A percentile compares a stretch with the other conserved stretches of the same genome.
Evolutionary conservation across 495 filamentous ascomycete species (phyloP).

Genomic region (Talaromyces ruber): DNA sequence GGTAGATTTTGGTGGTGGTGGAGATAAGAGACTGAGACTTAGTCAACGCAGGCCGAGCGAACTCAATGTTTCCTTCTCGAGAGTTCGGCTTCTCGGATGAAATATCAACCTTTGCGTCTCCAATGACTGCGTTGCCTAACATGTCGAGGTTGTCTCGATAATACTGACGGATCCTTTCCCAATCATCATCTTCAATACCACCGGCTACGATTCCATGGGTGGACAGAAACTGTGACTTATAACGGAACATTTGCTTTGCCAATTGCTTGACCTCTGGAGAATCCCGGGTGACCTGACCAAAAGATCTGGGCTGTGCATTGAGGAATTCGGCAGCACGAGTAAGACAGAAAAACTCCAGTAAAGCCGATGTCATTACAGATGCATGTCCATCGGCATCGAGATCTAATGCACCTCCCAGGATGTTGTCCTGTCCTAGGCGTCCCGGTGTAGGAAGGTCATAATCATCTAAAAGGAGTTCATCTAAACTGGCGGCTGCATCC

Average conservation of each 20-base stretch:
- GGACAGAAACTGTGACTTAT: slow-evolving; percentile 32
- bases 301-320: slow-evolving; percentile 28
- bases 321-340: slow-evolving; percentile 36
- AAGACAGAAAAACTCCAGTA: slow-evolving; percentile 39
- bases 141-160: slow-evolving; percentile 37
- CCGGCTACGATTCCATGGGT: slow-evolving; percentile 31
- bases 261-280: slow-evolving; percentile 34
- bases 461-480: slow-evolving; percentile 1
- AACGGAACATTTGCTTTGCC: slow-evolving; percentile 32
- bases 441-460: slow-evolving; percentile 11
- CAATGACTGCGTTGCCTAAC: slow-evolving; percentile 28
- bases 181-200: slow-evolving; percentile 29
- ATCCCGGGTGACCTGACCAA: slow-evolving; percentile 27
- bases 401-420: slow-evolving; percentile 17
- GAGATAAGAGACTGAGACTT: not conserved
- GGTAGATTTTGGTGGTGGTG: not conserved
- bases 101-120: slow-evolving; percentile 23
- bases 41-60: not conserved
- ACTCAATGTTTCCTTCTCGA: slow-evolving; percentile 8
- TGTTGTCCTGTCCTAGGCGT: not conserved
- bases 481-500: slow-evolving; percentile 8
- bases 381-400: slow-evolving; percentile 27
- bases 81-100: slow-evolving; percentile 7
- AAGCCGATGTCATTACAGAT: slow-evolving; percentile 34
- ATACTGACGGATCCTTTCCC: slow-evolving; percentile 25